Evolutionary conservation across 495 filamentous ascomycete genomes (phyloP), one percentile per base, ranked within the genome.

Genomic region (Talaromyces ruber): DNA sequence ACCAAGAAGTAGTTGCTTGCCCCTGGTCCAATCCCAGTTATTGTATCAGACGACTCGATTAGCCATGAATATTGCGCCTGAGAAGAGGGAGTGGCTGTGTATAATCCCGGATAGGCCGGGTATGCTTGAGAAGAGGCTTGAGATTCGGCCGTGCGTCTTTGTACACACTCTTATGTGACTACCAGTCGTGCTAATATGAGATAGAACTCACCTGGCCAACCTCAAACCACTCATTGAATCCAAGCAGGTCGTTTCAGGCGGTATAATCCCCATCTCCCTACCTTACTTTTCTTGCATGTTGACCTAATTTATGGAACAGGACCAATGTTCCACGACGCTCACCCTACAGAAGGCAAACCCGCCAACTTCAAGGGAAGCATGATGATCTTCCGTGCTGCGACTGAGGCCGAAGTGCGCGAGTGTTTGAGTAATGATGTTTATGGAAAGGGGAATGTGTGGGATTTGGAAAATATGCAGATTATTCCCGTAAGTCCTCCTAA

Each of bases 11-110:
- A 29, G 34, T 29, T 25, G 24, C 21, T 11, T 37, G 28, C 26
- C 26, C 12, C 7, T 6, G 5, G 16, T 37, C 21, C 26, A 29
- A 18, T 22, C 28, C 14, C 25, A 30, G 3, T 25, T 28, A 6
- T 37, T 32, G 14, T 37, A 22, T 32, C 28, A 21, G 18, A 22
- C 55, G 18, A 32, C 55, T 30, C 55, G 55, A 58, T 58, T 30
- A 68, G 71, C 54, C 12, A 75, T 73, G 68, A 64, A 76, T 26
- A 73, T 74, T 55, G 57, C 67, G 11, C 69, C 75, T 59, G 70
- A 71, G 4, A 87, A 88, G 74, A 77, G 81, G 61, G 92, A 98
- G 74, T 98, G 88, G 86, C 81, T 98, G 9, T 87, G 92, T 66
- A 86, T 97, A 59, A 65, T 93, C 16, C 93, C 92, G 16, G 93